Base-by-base conservation (phyloP, 805 yeast genomes). In the Metschnikowia baotianmanensis region DNA sequence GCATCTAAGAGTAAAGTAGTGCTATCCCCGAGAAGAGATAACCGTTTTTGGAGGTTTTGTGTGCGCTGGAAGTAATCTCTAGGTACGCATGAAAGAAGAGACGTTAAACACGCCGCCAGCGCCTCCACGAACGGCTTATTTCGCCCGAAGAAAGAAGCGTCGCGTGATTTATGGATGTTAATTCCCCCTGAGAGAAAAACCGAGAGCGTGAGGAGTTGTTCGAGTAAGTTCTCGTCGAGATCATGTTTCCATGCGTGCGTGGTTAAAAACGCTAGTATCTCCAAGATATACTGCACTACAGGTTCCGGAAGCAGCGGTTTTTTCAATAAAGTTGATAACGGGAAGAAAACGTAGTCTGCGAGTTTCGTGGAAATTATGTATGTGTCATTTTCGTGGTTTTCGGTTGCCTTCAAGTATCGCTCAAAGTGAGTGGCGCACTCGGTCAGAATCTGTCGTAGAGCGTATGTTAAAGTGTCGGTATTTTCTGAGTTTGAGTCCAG, bases 271-370 rank as follows among this genome's bases (percentile, higher is more conserved):
- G 57, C 55, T 5, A 68, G 35, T 5, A 67, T 57, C 3, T 50
- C 46, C 16, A 69, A 50, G 4, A 67, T 47, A 31, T 57, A 49
- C 13, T 43, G 45, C 3, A 54, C 47, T 2, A 58, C 54, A 1
- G 40, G 21, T n/a, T 49, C 57, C 13, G 46, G 44, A 6, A 68
- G 50, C 5, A 26, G 31, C 6, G 59, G 53, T 22, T 55, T 61
- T 45, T 65, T 62, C 17, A 69, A 46, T 22, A 66, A 45, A 33
- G 48, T 55, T 5, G 72, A 56, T 12, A 69, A 24, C 2, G 75
- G 75, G 36, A 63, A 65, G 44, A 69, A 69, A 2, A 69, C 53
- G 43, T 69, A 69, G 52, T 69, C 74, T 0, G 72, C 73, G 8
- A 69, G 39, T 15, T 57, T 63, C 4, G 59, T 40, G 3, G 67